Base-by-base conservation (phyloP, 169 alveolate species). In the Cryptosporidium tyzzeri region DNA sequence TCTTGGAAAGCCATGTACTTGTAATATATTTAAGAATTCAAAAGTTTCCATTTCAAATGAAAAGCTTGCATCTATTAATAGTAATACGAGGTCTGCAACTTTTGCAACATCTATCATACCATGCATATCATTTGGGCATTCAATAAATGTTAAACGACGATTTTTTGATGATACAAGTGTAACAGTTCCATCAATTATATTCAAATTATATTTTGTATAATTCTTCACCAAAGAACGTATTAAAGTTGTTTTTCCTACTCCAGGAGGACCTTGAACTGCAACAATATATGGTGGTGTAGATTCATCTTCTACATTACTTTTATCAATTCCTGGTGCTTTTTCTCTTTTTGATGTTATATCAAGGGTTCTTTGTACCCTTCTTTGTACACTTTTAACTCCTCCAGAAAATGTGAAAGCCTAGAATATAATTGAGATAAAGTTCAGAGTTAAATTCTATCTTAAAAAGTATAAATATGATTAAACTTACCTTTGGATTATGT, bases 21-120 rank as follows among this genome's bases (percentile, higher is more conserved):
- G 98, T 92, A 99, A 84, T 23, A 99, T 92, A 89, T 98, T 97
- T 84, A 98, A 86, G 94, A 97, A 99, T 95, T 99, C 99, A 84
- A 99, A 97, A 10, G 99, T 99, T 92, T 98, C 99, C 98, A 99
- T 96, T 93, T 99, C 99, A 91, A 98, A 97, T 84, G 98, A 97
- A 84, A 93, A 95, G 71, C 95, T 91, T 0, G 99, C 99, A 93
- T 98, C 99, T 35, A 98, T 96, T 71, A 98, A 93, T 48, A 97
- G 89, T 70, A 98, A 91, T 67, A 98, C 99, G 35, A 98, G 85
- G 93, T 98, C 99, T 1, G 99, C 99, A 10, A 98, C 95, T 92
- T 99, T 99, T 33, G 99, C 99, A 62, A 97, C 91, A 91, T 99
- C 99, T 50, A 98, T 95, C 99, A 98, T 98, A 55, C 96, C 97